These are phyloP conservation scores for Coniosporium apollinis DNA, from an alignment of 495 filamentous ascomycete genomes.

Conservation along the genomic window DNA sequence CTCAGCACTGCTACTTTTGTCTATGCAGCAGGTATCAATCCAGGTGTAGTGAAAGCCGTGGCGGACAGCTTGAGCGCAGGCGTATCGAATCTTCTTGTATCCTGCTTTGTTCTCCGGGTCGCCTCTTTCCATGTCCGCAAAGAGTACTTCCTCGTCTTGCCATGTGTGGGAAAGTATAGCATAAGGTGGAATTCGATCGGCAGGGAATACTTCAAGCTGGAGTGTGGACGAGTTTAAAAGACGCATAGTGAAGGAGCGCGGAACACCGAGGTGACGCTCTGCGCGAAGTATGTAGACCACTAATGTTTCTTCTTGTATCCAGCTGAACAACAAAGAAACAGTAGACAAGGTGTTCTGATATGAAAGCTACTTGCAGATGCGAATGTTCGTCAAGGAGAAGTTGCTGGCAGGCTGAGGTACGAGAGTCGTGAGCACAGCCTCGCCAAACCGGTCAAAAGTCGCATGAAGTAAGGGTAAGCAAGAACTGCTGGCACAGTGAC, in stretches of 20 bases:
- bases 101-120: neutral
- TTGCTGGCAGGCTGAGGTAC: no score
- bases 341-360: no score
- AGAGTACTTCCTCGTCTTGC: conserved; percentile 6
- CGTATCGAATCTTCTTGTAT: conserved; percentile 1
- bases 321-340: no score
- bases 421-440: no score
- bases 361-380: no score
- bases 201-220: conserved; percentile 4
- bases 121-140: conserved; percentile 4
- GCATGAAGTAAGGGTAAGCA: no score
- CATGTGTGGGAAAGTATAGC: conserved; percentile 10
- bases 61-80: conserved; percentile 3
- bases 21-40: conserved; percentile 14
- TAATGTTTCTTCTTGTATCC: no score
- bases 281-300: no score
- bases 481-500: no score
- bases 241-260: conserved; percentile 2
- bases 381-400: no score
- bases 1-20: conserved; percentile 10
- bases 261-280: no score
- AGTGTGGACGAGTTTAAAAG: conserved; percentile 3
- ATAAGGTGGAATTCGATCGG: conserved; percentile 4
- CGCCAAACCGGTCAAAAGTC: no score
- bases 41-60: conserved; percentile 3